Percentiles rank a stretch among this genome's conserved stretches.
phyloP scores from a whole-genome alignment of 257 asterid species.

The Solanum bukasovii region DNA sequence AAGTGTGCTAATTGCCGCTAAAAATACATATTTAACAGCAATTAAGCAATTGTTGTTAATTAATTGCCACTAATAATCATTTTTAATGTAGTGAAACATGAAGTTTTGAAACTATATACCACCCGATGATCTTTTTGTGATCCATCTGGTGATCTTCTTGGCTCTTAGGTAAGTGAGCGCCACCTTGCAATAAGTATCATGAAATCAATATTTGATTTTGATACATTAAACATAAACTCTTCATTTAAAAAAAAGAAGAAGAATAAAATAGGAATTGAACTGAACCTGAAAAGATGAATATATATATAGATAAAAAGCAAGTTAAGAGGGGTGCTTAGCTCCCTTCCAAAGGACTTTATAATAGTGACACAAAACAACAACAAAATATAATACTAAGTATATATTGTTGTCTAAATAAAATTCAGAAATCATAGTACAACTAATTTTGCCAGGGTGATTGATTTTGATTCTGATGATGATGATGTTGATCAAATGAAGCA shows the following conservation, averaged over 20 bases:
- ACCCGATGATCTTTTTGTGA: neutral
- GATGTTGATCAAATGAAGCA: neutral
- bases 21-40: neutral
- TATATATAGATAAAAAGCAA: neutral
- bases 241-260: too few relatives aligned
- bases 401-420: neutral
- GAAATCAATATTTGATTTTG: neutral
- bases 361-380: neutral
- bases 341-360: neutral
- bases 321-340: conserved; percentile 4
- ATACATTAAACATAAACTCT: neutral
- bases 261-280: neutral
- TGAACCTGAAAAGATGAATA: neutral
- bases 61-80: neutral
- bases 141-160: neutral
- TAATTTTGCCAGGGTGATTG: conserved; percentile 5
- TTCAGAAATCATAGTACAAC: neutral
- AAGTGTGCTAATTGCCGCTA: neutral
- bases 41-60: too few relatives aligned
- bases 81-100: neutral
- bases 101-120: neutral
- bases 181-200: neutral
- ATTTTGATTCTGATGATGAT: neutral
- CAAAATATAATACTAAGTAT: neutral
- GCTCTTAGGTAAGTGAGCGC: neutral